Evolutionary conservation across 495 filamentous ascomycete species (phyloP).

Genomic region (Glarea lozoyensis): DNA sequence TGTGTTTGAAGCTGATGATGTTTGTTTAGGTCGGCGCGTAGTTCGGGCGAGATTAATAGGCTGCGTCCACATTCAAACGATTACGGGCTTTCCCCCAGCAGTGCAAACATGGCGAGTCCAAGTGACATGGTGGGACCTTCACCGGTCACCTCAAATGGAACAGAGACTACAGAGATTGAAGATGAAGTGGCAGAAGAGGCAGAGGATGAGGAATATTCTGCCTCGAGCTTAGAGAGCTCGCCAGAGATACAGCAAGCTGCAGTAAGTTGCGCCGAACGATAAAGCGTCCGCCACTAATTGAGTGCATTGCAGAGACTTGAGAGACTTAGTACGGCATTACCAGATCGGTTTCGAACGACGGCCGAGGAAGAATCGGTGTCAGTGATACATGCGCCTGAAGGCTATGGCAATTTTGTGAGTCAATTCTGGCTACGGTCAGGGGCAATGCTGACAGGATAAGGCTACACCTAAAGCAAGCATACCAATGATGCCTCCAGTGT

Average conservation of each 20-base stretch:
- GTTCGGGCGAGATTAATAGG: conserved; percentile 16
- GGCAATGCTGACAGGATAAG: conserved; percentile 12
- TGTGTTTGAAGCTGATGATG: conserved; percentile 4
- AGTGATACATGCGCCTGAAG: conserved; percentile 79
- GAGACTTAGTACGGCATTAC: conserved; percentile 53
- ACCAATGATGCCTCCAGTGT: conserved; percentile 10
- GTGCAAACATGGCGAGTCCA: conserved; percentile 23
- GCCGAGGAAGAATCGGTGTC: conserved; percentile 68
- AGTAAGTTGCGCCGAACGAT: conserved; percentile 1
- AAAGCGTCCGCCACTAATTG: conserved; percentile 2
- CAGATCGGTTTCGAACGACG: conserved; percentile 41
- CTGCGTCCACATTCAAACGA: conserved; percentile 22
- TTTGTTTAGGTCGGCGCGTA: conserved; percentile 17
- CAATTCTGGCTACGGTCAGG: background rate
- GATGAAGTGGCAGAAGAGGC: conserved; percentile 51
- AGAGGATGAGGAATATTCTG: conserved; percentile 19
- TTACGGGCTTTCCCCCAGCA: conserved; percentile 9
- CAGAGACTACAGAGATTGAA: conserved; percentile 63
- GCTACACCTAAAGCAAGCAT: background rate
- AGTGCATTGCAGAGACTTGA: conserved; percentile 29
- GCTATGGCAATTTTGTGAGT: conserved; percentile 70
- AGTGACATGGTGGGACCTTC: conserved; percentile 62
- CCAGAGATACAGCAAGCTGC: conserved; percentile 6
- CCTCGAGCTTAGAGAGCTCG: conserved; percentile 16
- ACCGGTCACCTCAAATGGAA: conserved; percentile 68